A percentile compares a stretch with the other conserved stretches of the same genome.
Conservation (phyloP, 495 filamentous ascomycete genomes). For the Talaromyces adpressus region DNA sequence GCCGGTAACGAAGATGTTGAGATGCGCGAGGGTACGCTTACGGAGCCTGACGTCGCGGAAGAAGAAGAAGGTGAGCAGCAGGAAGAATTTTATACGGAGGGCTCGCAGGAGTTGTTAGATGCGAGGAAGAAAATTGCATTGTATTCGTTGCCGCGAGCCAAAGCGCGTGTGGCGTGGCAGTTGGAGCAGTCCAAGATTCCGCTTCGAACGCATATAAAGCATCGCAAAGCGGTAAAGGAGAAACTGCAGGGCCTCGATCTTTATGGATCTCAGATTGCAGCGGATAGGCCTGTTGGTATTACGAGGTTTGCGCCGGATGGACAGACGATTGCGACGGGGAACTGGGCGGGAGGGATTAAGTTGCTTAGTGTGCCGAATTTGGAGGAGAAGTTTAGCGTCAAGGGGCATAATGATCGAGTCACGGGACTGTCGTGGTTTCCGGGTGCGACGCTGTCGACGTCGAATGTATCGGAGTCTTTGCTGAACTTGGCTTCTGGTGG, state of each 20-base stretch:
- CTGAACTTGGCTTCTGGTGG: slow-evolving; percentile 89
- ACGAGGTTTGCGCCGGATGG: slow-evolving; percentile 85
- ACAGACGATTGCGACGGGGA: slow-evolving; percentile 77
- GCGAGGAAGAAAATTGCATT: slow-evolving; percentile 76
- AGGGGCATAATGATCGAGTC: slow-evolving; percentile 80
- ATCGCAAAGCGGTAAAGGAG: slow-evolving; percentile 84
- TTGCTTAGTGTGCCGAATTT: slow-evolving; percentile 78
- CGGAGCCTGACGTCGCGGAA: slow-evolving; percentile 26
- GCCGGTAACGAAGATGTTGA: slow-evolving; percentile 56
- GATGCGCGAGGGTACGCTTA: slow-evolving; percentile 40
- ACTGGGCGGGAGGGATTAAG: slow-evolving; percentile 83
- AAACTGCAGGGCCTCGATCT: slow-evolving; percentile 75
- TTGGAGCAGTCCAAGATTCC: slow-evolving; percentile 74
- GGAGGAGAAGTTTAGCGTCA: slow-evolving; percentile 61
- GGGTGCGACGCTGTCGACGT: slow-evolving; percentile 63
- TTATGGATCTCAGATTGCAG: slow-evolving; percentile 86
- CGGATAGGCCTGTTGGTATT: slow-evolving; percentile 83
- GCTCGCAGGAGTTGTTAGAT: slow-evolving; percentile 63
- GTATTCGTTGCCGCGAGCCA: slow-evolving; percentile 79
- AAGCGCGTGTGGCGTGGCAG: slow-evolving; percentile 65
- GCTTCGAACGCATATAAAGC: slow-evolving; percentile 80
- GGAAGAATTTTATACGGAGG: slow-evolving; percentile 93
- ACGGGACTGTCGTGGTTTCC: slow-evolving; percentile 91
- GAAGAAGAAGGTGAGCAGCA: slow-evolving; percentile 67
- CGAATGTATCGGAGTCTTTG: slow-evolving; percentile 59